Percentiles rank a stretch among this genome's conserved stretches.
These are phyloP conservation scores for Pilatotrama ljubarskyi DNA, from an alignment of 768 basidiomycete species.

Conservation along the genomic window DNA sequence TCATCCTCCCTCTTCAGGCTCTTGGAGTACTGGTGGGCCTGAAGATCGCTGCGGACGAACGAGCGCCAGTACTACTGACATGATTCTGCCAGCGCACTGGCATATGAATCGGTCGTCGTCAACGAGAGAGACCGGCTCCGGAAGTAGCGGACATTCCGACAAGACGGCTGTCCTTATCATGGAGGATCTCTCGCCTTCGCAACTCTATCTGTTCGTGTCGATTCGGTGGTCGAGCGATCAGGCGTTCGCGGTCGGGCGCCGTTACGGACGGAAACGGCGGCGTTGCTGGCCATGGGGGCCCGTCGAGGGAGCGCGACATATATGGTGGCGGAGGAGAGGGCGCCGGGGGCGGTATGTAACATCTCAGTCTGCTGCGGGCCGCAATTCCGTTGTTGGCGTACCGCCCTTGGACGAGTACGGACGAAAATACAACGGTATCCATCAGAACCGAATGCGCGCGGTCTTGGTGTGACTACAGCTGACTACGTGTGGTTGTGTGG, in stretches of 20 bases:
- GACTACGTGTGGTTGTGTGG: conserved; percentile 1
- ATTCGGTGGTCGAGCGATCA: neutral
- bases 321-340: neutral
- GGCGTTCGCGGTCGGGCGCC: neutral
- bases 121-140: conserved; percentile 2
- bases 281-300: neutral
- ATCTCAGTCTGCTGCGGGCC: conserved; percentile 14
- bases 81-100: neutral
- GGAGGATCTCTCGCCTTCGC: neutral
- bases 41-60: conserved; percentile 3
- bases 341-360: neutral
- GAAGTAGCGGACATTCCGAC: neutral
- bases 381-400: conserved; percentile 14
- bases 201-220: neutral
- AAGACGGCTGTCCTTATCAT: neutral
- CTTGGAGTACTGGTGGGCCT: neutral
- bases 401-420: neutral
- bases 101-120: neutral
- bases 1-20: neutral
- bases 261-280: neutral
- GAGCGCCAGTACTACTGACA: neutral
- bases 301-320: neutral
- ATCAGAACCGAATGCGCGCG: conserved; percentile 14
- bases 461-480: conserved; percentile 3
- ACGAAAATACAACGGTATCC: conserved; percentile 12